Evolutionary conservation across 257 asterid genomes (phyloP).

Genomic region (Coffea eugenioides): DNA sequence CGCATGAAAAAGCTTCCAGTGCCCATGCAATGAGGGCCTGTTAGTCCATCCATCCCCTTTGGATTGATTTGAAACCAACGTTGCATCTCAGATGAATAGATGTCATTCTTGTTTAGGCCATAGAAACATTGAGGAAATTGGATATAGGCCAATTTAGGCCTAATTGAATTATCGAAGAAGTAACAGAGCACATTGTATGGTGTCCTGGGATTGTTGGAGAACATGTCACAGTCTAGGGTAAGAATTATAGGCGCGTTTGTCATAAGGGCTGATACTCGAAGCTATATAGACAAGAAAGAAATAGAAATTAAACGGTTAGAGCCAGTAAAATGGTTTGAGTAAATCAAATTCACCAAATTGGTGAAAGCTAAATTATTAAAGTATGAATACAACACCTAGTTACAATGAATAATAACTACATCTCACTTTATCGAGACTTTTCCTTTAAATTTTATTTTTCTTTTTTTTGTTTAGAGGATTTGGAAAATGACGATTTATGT

Average conservation of each 20-base stretch:
- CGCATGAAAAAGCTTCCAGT: constrained; percentile 71
- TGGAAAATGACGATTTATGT: too few relatives aligned
- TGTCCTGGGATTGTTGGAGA: constrained; percentile 66
- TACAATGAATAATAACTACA: too few relatives aligned
- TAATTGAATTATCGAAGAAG: constrained; percentile 24
- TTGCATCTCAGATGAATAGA: constrained; percentile 55
- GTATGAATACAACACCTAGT: too few relatives aligned
- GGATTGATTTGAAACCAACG: constrained; percentile 53
- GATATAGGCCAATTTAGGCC: constrained; percentile 51
- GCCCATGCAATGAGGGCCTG: constrained; percentile 64
- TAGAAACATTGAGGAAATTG: constrained; percentile 73
- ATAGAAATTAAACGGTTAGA: not conserved
- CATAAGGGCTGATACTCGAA: constrained; percentile 66
- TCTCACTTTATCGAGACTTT: too few relatives aligned
- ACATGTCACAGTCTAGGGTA: constrained; percentile 77
- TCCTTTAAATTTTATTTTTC: too few relatives aligned
- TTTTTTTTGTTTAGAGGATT: too few relatives aligned
- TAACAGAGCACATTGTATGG: constrained; percentile 52
- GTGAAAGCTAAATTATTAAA: too few relatives aligned
- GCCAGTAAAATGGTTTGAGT: too few relatives aligned
- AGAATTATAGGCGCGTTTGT: constrained; percentile 63
- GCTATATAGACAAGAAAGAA: constrained; percentile 26
- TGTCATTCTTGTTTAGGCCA: constrained; percentile 64
- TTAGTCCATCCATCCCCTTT: constrained; percentile 63
- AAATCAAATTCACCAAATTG: too few relatives aligned